Evolutionary conservation across 768 basidiomycete species (phyloP), one percentile per base, ranked within the genome.

Genomic region (Macrolepiota fuliginosa): DNA sequence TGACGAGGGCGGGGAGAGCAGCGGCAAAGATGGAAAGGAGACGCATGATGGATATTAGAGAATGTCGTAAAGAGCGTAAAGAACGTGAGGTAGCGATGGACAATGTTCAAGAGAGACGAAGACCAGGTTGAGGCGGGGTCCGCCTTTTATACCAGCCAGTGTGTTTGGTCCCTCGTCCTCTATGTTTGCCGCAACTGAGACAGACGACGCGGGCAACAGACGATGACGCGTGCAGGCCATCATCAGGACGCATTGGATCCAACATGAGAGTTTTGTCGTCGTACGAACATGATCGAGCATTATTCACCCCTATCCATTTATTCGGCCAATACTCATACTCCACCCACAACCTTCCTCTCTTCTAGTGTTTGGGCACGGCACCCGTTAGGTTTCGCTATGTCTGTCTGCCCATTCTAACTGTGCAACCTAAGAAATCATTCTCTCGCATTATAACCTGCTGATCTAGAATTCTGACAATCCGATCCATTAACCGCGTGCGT

Each of bases 21-120:
- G 24, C 19, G 35, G 59, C 53, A 27, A 45, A 22, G 9, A 61
- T 15, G 17, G 58, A n/a, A 7, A 46, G 45, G n/a, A 61, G 45
- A 24, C 35, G 59, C 59, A 61, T 61, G 27, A 17, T 36, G n/a
- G 3, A 12, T 24, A 17, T 49, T 35, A 32, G 13, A 29, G 25
- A n/a, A 25, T 19, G 37, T 45, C 27, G 32, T 47, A 61, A 61
- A 32, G 59, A 61, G 40, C 39, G 59, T 61, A 27, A 35, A 25
- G 12, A 22, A 25, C 49, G 47, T 46, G 47, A 54, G 51, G 46
- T 61, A 60, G 58, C 17, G n/a, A 3, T 54, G 29, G 47, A 36
- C 24, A 32, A 19, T 11, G 32, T 32, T 19, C 40, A 46, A 56
- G 39, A 45, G 55, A n/a, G 11, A 25, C 40, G 36, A 7, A 39